These are phyloP conservation scores for Amniculicola lignicola DNA, from an alignment of 495 filamentous ascomycete genomes.

Conservation along the genomic window DNA sequence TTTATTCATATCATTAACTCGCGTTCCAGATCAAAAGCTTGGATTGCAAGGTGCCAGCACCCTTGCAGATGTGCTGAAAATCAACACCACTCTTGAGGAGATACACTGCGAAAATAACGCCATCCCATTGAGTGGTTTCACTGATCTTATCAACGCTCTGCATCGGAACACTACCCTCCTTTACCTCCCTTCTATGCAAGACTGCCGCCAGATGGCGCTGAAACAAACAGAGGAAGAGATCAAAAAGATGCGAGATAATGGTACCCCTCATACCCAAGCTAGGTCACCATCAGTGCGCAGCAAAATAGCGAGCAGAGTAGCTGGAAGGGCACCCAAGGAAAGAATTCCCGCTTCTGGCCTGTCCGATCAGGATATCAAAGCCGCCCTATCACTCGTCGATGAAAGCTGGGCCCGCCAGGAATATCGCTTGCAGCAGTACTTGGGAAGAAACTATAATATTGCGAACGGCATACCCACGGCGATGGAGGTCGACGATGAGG, in stretches of 20 bases:
- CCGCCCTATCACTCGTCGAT: constrained; percentile 52
- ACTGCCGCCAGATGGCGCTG: constrained; percentile 59
- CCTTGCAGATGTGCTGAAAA: constrained; percentile 70
- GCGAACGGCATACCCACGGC: constrained; percentile 45
- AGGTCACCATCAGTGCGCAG: constrained; percentile 23
- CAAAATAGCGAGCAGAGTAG: constrained; percentile 24
- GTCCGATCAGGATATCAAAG: constrained; percentile 43
- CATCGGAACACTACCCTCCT: constrained; percentile 64
- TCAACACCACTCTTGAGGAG: constrained; percentile 62
- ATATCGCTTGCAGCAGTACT: constrained; percentile 54
- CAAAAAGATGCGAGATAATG: constrained; percentile 48
- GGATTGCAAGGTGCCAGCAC: constrained; percentile 72
- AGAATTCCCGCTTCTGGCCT: constrained; percentile 9
- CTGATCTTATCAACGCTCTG: constrained; percentile 69
- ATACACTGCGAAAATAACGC: constrained; percentile 76
- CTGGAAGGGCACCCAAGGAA: constrained; percentile 16
- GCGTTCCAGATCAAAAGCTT: constrained; percentile 37
- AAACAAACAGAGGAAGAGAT: constrained; percentile 61
- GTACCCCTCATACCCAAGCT: constrained; percentile 32
- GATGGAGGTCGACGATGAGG: constrained; percentile 40
- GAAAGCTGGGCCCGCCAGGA: constrained; percentile 63
- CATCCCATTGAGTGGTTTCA: constrained; percentile 74
- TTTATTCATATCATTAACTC: neutral
- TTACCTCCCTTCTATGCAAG: constrained; percentile 63
- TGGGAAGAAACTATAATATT: constrained; percentile 61